Base-by-base conservation (phyloP, 2,329 filamentous ascomycete species). In the Aspergillus candidus region DNA sequence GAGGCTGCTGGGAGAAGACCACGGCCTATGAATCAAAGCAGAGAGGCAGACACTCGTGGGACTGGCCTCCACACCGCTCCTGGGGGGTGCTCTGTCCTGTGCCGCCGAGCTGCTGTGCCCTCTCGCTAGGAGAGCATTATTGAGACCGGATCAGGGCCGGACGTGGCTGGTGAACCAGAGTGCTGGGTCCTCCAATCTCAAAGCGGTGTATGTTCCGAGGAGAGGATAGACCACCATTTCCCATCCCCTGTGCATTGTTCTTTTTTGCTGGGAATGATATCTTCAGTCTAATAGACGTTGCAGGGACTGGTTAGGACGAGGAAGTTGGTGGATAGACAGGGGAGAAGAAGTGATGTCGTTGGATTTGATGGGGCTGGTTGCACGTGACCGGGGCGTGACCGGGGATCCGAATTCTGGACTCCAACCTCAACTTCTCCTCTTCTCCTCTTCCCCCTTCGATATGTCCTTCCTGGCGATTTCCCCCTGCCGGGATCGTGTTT, bases 121-220 rank as follows among this genome's bases (percentile, higher is more conserved):
- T 53, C 38, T 32, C 46, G 35, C 40, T 38, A 27, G 22, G 22
- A 6, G 22, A 27, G 22, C 22, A 27, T 27, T 27, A 27, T 27
- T 27, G 22, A 27, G 7, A 27, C 22, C 22, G 22, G 22, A 27
- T 27, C 22, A 27, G 22, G 22, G 22, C 22, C 22, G 22, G 22
- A 27, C 22, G 22, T 27, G 22, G 22, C 31, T 44, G 47, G 38
- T 36, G 47, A 44, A 47, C 47, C 47, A 49, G 38, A 47, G 18
- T 49, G 41, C 47, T 49, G 47, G 47, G 47, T 44, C 47, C 41
- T 32, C 39, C 40, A 42, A 40, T 39, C 47, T 38, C 22, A 49
- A 47, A 44, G 47, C 47, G 44, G 47, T 47, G 44, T 44, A 30
- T 38, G n/a, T 29, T 17, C 44, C 44, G 44, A 30, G 18, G 17